Evolutionary conservation across 2,329 filamentous ascomycete genomes (phyloP).

Genomic region (Pseudocercospora fijiensis): DNA sequence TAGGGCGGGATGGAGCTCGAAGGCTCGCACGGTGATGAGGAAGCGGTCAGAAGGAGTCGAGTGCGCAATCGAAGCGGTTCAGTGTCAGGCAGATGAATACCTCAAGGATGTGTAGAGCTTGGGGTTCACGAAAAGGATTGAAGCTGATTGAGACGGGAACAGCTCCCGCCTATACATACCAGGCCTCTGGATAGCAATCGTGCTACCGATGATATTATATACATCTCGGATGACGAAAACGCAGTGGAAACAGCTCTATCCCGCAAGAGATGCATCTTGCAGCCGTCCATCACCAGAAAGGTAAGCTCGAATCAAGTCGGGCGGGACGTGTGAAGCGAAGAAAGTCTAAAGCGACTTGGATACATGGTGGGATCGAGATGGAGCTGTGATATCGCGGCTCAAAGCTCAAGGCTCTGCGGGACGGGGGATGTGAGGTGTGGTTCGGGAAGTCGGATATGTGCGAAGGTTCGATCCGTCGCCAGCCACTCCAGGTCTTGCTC

Average conservation of each 20-base stretch:
- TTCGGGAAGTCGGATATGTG: conserved; percentile 9
- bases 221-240: conserved; percentile 29
- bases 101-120: not conserved
- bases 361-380: conserved; percentile 27
- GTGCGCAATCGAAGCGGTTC: not conserved
- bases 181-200: conserved; percentile 16
- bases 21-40: not conserved
- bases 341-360: conserved; percentile 24
- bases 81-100: not conserved
- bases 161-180: conserved; percentile 21
- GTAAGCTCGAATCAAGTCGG: conserved; percentile 24
- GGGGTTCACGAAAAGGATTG: not conserved
- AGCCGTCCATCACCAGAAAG: conserved; percentile 20
- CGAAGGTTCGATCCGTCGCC: conserved; percentile 15
- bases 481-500: conserved; percentile 10
- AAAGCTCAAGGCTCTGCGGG: conserved; percentile 11
- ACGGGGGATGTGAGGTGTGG: conserved; percentile 21
- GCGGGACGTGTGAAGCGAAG: conserved; percentile 21
- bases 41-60: not conserved
- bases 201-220: conserved; percentile 23
- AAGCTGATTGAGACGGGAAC: conserved; percentile 5
- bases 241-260: conserved; percentile 23
- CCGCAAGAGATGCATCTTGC: conserved; percentile 24
- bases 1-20: not conserved
- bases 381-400: conserved; percentile 25